These are phyloP conservation scores for Protomyces gravidus DNA, from an alignment of 1,139 yeast genomes.

Conservation along the genomic window DNA sequence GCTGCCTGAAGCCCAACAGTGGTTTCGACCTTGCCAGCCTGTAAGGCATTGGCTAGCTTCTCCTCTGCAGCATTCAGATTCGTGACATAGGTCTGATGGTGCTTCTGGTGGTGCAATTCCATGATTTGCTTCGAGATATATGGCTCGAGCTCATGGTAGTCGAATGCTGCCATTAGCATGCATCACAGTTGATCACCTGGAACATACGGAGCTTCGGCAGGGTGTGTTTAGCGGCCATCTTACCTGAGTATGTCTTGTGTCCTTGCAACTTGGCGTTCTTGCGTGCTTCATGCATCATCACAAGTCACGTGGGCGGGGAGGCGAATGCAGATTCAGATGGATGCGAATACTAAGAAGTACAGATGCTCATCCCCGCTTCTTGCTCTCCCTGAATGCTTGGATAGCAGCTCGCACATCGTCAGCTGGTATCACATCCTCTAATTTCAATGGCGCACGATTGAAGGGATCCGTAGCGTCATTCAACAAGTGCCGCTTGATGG, in stretches of 20 bases:
- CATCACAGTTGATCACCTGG: neutral
- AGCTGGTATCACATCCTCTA: slow-evolving; percentile 75
- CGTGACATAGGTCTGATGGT: slow-evolving; percentile 90
- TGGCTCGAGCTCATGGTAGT: slow-evolving; percentile 68
- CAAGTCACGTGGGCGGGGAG: too few relatives aligned
- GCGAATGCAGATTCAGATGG: too few relatives aligned
- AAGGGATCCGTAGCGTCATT: slow-evolving; percentile 97
- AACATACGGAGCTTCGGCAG: slow-evolving; percentile 1
- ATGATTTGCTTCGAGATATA: slow-evolving; percentile 83
- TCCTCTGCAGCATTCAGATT: slow-evolving; percentile 82
- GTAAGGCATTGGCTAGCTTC: slow-evolving; percentile 67
- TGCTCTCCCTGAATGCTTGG: slow-evolving; percentile 27
- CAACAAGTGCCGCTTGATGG: slow-evolving; percentile 87
- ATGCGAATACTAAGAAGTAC: too few relatives aligned
- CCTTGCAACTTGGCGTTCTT: too few relatives aligned
- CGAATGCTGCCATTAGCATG: slow-evolving; percentile 1
- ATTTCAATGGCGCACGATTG: slow-evolving; percentile 80
- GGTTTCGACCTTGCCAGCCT: slow-evolving; percentile 61
- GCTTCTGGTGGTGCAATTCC: slow-evolving; percentile 72
- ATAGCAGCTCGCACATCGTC: slow-evolving; percentile 23
- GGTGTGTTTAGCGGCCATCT: neutral
- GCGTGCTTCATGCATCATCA: too few relatives aligned
- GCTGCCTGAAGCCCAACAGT: slow-evolving; percentile 67
- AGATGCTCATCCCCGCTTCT: slow-evolving; percentile 6
- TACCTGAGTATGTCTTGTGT: neutral